Conservation (phyloP, 345 rosid genomes). For the Acer saccharum region DNA sequence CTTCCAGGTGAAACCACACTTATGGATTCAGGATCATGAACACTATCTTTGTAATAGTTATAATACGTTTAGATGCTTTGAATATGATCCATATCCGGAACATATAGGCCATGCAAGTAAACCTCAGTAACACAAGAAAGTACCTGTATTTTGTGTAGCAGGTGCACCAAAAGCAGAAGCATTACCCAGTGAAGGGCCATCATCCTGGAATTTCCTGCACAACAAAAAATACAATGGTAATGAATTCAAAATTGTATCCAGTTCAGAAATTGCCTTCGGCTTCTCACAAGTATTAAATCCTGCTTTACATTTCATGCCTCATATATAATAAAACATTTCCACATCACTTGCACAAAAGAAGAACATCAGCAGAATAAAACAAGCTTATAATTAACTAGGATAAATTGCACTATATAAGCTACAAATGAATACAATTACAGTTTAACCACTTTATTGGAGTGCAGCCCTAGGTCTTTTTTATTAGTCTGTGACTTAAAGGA, state of each 20-base stretch:
- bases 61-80: not conserved
- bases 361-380: not conserved
- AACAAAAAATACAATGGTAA: constrained; percentile 11
- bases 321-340: not conserved
- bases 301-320: not conserved
- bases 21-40: not conserved
- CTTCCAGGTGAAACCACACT: not conserved
- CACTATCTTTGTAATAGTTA: not conserved
- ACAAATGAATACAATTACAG: not conserved
- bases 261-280: not conserved
- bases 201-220: constrained; percentile 58
- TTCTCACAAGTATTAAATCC: constrained; percentile 10
- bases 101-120: not conserved
- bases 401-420: not conserved
- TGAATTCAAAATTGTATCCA: constrained; percentile 14
- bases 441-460: too few relatives aligned
- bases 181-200: constrained; percentile 37
- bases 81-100: not conserved
- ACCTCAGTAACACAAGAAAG: constrained; percentile 14
- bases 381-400: not conserved
- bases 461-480: not conserved
- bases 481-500: not conserved
- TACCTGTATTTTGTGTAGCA: constrained; percentile 43
- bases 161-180: constrained; percentile 35
- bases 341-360: not conserved